Base-by-base conservation (phyloP, 306 rosid genomes). In the Acacia confusa region DNA sequence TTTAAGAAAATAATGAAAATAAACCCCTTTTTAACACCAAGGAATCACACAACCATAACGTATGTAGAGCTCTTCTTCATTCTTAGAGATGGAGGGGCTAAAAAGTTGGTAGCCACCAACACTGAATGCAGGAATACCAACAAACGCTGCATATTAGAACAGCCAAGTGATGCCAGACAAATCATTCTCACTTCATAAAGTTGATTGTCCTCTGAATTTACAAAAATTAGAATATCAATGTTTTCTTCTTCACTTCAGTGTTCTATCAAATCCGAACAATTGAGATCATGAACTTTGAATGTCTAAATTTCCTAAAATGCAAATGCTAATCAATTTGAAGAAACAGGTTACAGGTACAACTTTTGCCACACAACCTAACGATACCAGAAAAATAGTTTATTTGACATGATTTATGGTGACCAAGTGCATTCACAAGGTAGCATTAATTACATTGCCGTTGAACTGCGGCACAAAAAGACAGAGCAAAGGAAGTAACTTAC, bases 401-500 rank as follows among this genome's bases (percentile, higher is more conserved):
- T 45, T 24, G 34, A 78, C 48, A 66, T 24, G 52, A 47, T 38
- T 69, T 20, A 22, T 53, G 57, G 50, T 68, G 43, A 22, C 4
- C 28, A 22, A 75, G 77, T 24, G 58, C 53, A 45, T 78, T 84
- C 30, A 32, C 75, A 28, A 16, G 58, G 48, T 40, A 75, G 32
- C 25, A 81, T 28, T 7, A 65, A 57, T 30, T 28, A 71, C 41
- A 43, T 38, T 52, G 36, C 52, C 47, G n/a, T 43, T 41, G 66
- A 72, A 68, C 34, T 22, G 67, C 27, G 61, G 4, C 47, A n/a
- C 27, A 72, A 78, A 74, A 68, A 65, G 60, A 74, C 53, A 43
- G 30, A 81, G 47, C 70, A 77, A 50, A 69, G 61, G 80, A 60
- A 41, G 36, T 22, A 87, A 75, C 93, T 81, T 84, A 91, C 98